A percentile compares a stretch with the other conserved stretches of the same genome.
These are phyloP conservation scores for Suhomyces anneliseae DNA, from an alignment of 1,139 yeast species.

Conservation along the genomic window DNA sequence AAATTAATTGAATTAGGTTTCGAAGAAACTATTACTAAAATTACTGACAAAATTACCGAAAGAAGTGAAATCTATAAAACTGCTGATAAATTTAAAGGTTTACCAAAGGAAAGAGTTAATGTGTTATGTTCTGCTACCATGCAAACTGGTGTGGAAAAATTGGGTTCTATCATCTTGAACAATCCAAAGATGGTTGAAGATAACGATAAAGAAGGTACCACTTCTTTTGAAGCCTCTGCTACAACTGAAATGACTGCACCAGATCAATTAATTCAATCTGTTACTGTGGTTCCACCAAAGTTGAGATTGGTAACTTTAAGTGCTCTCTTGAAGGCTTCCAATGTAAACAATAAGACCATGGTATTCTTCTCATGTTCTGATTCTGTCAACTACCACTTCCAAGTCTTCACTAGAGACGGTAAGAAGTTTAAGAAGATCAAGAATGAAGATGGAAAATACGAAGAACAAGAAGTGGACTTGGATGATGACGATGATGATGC, in stretches of 20 bases:
- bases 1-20: conserved; percentile 92
- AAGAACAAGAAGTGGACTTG: conserved; percentile 16
- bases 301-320: conserved; percentile 79
- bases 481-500: conserved; percentile 23
- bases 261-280: conserved; percentile 80
- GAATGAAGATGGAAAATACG: conserved; percentile 27
- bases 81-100: conserved; percentile 42
- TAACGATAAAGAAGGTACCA: conserved; percentile 26
- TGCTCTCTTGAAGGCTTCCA: conserved; percentile 55
- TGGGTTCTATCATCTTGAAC: conserved; percentile 73
- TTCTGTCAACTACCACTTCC: conserved; percentile 89
- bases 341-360: conserved; percentile 54
- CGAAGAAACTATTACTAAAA: conserved; percentile 84
- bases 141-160: conserved; percentile 72
- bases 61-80: conserved; percentile 43
- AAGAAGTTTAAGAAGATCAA: conserved; percentile 35
- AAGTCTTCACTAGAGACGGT: conserved; percentile 64
- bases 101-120: conserved; percentile 73
- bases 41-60: conserved; percentile 58
- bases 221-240: conserved; percentile 38
- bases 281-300: conserved; percentile 86
- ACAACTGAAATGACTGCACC: conserved; percentile 61
- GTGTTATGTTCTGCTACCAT: conserved; percentile 94
- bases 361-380: conserved; percentile 93
- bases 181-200: conserved; percentile 66